These are phyloP conservation scores for Penicillium sp. DNA, from an alignment of 2,329 filamentous ascomycete genomes.

Conservation along the genomic window DNA sequence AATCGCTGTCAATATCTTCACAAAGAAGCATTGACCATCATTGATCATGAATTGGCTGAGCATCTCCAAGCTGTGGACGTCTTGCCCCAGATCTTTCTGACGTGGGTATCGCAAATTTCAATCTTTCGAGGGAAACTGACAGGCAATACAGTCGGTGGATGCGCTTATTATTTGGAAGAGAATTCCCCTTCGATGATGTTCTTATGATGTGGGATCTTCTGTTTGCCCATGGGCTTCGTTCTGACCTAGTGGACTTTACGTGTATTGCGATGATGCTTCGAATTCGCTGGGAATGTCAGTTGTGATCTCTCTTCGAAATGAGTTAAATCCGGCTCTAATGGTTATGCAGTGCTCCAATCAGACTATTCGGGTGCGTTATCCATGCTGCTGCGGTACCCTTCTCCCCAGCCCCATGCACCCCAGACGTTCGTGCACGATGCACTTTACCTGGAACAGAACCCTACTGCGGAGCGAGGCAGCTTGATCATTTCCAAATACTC, in stretches of 20 bases:
- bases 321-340: no score
- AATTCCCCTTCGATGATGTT: conserved; percentile 82
- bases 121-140: conserved; percentile 6
- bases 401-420: conserved; percentile 59
- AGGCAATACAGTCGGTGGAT: conserved; percentile 69
- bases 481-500: conserved; percentile 46
- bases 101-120: conserved; percentile 50
- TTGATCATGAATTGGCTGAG: conserved; percentile 74
- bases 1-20: conserved; percentile 82
- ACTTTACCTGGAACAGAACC: conserved; percentile 47
- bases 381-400: conserved; percentile 75
- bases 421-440: conserved; percentile 83
- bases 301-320: neutral
- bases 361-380: conserved; percentile 84
- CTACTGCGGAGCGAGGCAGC: conserved; percentile 39
- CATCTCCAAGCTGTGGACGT: conserved; percentile 82
- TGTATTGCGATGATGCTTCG: conserved; percentile 90
- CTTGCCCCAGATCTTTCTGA: conserved; percentile 92
- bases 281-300: conserved; percentile 79
- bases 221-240: conserved; percentile 74
- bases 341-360: conserved; percentile 62
- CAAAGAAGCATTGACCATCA: conserved; percentile 66
- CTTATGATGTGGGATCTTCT: conserved; percentile 85
- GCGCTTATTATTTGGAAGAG: conserved; percentile 81
- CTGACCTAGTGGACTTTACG: conserved; percentile 81